phyloP scores from a whole-genome alignment of 805 yeast species.

The Barnettozyma vustinii region DNA sequence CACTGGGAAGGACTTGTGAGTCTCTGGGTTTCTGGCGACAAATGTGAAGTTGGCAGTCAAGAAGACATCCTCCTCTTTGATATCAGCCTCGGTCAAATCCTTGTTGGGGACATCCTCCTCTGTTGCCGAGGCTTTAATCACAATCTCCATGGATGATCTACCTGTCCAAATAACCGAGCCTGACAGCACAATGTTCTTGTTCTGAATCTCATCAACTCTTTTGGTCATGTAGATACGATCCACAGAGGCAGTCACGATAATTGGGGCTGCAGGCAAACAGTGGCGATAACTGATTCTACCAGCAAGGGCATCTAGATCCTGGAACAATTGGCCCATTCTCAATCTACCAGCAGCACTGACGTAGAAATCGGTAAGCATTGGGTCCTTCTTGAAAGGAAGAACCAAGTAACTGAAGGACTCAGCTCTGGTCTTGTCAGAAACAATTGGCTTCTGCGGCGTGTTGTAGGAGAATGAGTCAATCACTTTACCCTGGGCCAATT shows the following conservation, averaged over 20 bases:
- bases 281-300: slow-evolving; percentile 92
- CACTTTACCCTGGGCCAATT: slow-evolving; percentile 65
- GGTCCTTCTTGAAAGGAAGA: slow-evolving; percentile 81
- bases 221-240: slow-evolving; percentile 86
- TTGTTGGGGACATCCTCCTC: slow-evolving; percentile 45
- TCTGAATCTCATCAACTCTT: slow-evolving; percentile 71
- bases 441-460: slow-evolving; percentile 63
- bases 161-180: slow-evolving; percentile 97
- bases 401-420: slow-evolving; percentile 71
- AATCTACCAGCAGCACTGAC: slow-evolving; percentile 88
- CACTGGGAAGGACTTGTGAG: slow-evolving; percentile 86
- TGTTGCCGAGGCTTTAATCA: slow-evolving; percentile 81
- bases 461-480: slow-evolving; percentile 67
- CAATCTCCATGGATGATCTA: slow-evolving; percentile 89
- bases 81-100: slow-evolving; percentile 48
- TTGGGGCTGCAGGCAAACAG: slow-evolving; percentile 93
- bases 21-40: slow-evolving; percentile 90
- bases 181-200: slow-evolving; percentile 73
- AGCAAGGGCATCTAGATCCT: slow-evolving; percentile 89
- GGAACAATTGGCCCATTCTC: slow-evolving; percentile 89
- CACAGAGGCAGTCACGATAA: slow-evolving; percentile 92
- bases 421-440: slow-evolving; percentile 65
- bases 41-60: slow-evolving; percentile 89
- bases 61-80: slow-evolving; percentile 65
- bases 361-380: slow-evolving; percentile 78